phyloP scores from a whole-genome alignment of 2,329 filamentous ascomycete species.

The Alternaria hordeiaustralica region DNA sequence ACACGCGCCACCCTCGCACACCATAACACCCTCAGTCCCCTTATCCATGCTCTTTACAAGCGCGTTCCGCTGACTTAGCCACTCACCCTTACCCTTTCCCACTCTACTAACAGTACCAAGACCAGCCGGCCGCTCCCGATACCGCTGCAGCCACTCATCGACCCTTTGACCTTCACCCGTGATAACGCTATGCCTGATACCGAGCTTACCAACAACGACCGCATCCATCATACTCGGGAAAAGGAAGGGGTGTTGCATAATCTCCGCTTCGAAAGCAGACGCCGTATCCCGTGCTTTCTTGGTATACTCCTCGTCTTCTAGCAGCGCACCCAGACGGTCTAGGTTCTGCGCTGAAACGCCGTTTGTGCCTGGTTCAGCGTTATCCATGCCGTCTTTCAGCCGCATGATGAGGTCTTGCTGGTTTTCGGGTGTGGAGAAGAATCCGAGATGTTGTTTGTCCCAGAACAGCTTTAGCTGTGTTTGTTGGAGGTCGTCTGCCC shows the following conservation, averaged over 20 bases:
- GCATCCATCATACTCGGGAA: conserved; percentile 81
- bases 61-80: conserved; percentile 60
- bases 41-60: conserved; percentile 54
- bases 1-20: conserved; percentile 52
- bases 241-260: conserved; percentile 90
- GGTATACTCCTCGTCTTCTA: conserved; percentile 70
- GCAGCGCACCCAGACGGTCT: conserved; percentile 75
- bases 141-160: conserved; percentile 50
- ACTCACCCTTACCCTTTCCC: conserved; percentile 45
- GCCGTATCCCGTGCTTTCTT: conserved; percentile 74
- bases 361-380: conserved; percentile 87
- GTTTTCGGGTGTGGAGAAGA: conserved; percentile 72
- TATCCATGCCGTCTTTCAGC: conserved; percentile 95
- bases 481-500: conserved; percentile 83
- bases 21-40: conserved; percentile 44
- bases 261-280: conserved; percentile 86
- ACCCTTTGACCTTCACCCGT: conserved; percentile 55
- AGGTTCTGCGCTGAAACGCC: conserved; percentile 85
- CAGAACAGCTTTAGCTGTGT: conserved; percentile 79
- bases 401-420: conserved; percentile 78
- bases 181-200: conserved; percentile 66
- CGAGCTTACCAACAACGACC: conserved; percentile 77
- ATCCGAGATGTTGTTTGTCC: conserved; percentile 67
- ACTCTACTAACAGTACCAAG: conserved; percentile 47
- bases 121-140: conserved; percentile 48